phyloP scores from a whole-genome alignment of 148 eudicot species.

The Oxyria digyna region DNA sequence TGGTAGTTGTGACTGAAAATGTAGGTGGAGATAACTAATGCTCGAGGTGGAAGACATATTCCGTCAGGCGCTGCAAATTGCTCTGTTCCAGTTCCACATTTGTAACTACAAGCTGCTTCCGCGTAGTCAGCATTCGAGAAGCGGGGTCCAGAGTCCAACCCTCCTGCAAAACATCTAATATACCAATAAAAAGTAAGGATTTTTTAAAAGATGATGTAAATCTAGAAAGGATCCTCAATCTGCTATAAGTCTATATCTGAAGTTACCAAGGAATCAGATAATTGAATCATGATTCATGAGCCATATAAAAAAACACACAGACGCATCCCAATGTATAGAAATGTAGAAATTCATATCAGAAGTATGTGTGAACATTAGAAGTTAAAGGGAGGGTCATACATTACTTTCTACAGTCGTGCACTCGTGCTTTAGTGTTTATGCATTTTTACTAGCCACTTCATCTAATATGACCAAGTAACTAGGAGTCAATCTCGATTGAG shows the following conservation, averaged over 20 bases:
- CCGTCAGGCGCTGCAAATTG: conserved; percentile 82
- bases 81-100: conserved; percentile 69
- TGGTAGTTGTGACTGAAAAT: background rate
- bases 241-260: no score
- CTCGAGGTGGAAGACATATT: conserved; percentile 93
- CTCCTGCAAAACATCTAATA: conserved; percentile 53
- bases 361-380: background rate
- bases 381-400: background rate
- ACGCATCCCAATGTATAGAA: background rate
- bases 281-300: background rate
- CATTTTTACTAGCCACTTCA: background rate
- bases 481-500: background rate
- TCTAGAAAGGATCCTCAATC: background rate
- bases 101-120: conserved; percentile 34
- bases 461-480: background rate
- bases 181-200: background rate
- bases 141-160: conserved; percentile 63
- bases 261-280: background rate
- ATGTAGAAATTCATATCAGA: background rate
- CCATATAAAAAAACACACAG: background rate
- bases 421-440: background rate
- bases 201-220: background rate
- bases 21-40: conserved; percentile 25
- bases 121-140: conserved; percentile 63
- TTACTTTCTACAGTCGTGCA: background rate